Percentiles rank a stretch among this genome's conserved stretches.
Conservation (phyloP, 176 grass and related monocot genomes). For the Coix lacrymajobi region DNA sequence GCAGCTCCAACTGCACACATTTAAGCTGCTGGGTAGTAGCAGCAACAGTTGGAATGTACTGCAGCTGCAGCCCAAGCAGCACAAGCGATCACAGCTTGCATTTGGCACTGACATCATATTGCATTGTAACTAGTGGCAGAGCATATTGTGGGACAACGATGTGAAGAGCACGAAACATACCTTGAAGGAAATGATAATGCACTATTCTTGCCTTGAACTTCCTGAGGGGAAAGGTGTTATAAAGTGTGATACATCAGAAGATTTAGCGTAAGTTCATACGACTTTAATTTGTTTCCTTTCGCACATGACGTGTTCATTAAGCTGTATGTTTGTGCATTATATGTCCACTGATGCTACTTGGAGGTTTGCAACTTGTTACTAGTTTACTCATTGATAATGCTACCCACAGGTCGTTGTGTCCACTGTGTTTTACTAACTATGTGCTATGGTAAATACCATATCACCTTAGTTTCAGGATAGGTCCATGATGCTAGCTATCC, state of each 20-base stretch:
- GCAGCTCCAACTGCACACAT: background rate
- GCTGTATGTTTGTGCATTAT: background rate
- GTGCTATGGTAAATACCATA: background rate
- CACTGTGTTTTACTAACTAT: no score
- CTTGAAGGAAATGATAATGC: constrained; percentile 93
- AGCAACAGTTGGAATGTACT: background rate
- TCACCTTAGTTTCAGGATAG: background rate
- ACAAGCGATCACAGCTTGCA: background rate
- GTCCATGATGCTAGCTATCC: background rate
- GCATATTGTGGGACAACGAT: constrained; percentile 98
- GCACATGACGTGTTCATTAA: background rate
- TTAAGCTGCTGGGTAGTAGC: background rate
- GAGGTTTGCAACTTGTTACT: background rate
- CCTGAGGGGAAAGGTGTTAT: constrained; percentile 79
- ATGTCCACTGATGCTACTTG: background rate
- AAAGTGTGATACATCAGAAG: constrained; percentile 59
- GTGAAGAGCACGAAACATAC: constrained; percentile 92
- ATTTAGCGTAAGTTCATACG: constrained; percentile 69
- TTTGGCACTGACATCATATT: constrained; percentile 6
- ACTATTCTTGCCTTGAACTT: constrained; percentile 84
- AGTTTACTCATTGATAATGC: background rate
- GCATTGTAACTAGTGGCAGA: constrained; percentile 40
- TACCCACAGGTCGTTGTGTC: background rate
- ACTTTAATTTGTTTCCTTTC: constrained; percentile 20
- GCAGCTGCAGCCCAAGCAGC: background rate